Conservation (phyloP, 305 asterid genomes). For the Fraxinus platypoda region DNA sequence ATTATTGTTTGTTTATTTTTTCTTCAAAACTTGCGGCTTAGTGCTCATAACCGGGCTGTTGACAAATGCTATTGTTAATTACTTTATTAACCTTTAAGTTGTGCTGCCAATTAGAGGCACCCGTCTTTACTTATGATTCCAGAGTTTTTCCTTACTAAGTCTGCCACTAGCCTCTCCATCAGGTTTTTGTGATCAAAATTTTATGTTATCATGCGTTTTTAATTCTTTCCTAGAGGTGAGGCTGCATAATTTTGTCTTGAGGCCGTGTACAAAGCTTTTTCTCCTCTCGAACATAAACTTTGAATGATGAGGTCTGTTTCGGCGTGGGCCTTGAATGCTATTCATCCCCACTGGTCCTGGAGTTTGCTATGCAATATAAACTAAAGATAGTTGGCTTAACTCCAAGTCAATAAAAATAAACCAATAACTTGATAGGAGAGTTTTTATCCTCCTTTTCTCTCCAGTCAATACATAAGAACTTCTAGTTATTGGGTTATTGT, state of each 20-base stretch:
- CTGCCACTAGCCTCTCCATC: not conserved
- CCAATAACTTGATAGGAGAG: not conserved
- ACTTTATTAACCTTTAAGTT: slow-evolving; percentile 2
- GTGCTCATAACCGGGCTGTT: not conserved
- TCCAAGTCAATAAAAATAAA: not conserved
- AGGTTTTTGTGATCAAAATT: not conserved
- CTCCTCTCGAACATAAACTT: not conserved
- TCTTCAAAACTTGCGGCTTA: slow-evolving; percentile 2
- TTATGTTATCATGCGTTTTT: not conserved
- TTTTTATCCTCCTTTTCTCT: not conserved
- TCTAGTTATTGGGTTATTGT: not conserved
- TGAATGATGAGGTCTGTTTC: not conserved
- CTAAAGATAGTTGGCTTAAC: not conserved
- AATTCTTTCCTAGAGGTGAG: not conserved
- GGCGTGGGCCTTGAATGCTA: not conserved
- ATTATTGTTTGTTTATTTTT: slow-evolving; percentile 2
- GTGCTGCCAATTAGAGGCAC: slow-evolving; percentile 5
- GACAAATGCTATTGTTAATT: slow-evolving; percentile 10
- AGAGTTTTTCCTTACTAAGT: not conserved
- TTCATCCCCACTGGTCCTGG: not conserved
- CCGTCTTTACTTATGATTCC: not conserved
- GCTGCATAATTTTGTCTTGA: not conserved
- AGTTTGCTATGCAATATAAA: not conserved
- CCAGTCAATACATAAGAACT: not conserved
- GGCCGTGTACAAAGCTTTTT: not conserved